These are phyloP conservation scores for Colletotrichum eleusines DNA, from an alignment of 2,329 filamentous ascomycete genomes.

Conservation along the genomic window DNA sequence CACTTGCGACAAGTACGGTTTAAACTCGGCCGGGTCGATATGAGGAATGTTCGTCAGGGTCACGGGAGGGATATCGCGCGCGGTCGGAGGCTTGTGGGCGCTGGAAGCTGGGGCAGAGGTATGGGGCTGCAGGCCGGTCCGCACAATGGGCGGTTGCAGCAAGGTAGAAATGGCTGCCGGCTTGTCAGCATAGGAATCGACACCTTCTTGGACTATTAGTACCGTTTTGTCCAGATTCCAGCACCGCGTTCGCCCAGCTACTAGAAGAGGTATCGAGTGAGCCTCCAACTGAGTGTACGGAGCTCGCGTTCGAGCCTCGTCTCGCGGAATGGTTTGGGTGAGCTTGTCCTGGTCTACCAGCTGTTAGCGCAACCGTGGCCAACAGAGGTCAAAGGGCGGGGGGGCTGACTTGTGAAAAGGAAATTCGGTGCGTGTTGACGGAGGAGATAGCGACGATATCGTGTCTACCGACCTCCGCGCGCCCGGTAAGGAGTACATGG, in stretches of 20 bases:
- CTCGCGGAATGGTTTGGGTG: slow-evolving; percentile 65
- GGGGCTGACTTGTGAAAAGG: slow-evolving; percentile 68
- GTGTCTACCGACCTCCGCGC: slow-evolving; percentile 76
- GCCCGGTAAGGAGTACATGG: slow-evolving; percentile 70
- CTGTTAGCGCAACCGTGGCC: slow-evolving; percentile 29
- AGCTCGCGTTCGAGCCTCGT: slow-evolving; percentile 88
- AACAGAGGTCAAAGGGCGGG: background rate
- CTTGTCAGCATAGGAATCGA: slow-evolving; percentile 11
- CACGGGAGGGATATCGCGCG: slow-evolving; percentile 92
- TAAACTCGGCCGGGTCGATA: slow-evolving; percentile 84
- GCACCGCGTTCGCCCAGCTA: slow-evolving; percentile 66
- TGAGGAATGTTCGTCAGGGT: slow-evolving; percentile 88
- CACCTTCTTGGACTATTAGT: slow-evolving; percentile 27
- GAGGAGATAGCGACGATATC: slow-evolving; percentile 66
- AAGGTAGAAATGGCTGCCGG: slow-evolving; percentile 86
- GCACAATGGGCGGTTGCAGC: slow-evolving; percentile 89
- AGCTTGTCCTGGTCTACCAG: slow-evolving; percentile 57
- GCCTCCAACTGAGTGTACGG: slow-evolving; percentile 88
- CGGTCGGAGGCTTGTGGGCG: slow-evolving; percentile 84
- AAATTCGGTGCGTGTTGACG: slow-evolving; percentile 65
- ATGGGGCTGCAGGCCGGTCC: slow-evolving; percentile 87
- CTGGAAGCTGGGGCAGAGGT: slow-evolving; percentile 76
- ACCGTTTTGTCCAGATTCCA: slow-evolving; percentile 89
- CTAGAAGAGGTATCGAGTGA: slow-evolving; percentile 76
- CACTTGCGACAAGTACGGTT: slow-evolving; percentile 86